A percentile compares a stretch with the other conserved stretches of the same genome.
These are phyloP conservation scores for Zizania palustris DNA, from an alignment of 202 grass and related monocot species.

Conservation along the genomic window DNA sequence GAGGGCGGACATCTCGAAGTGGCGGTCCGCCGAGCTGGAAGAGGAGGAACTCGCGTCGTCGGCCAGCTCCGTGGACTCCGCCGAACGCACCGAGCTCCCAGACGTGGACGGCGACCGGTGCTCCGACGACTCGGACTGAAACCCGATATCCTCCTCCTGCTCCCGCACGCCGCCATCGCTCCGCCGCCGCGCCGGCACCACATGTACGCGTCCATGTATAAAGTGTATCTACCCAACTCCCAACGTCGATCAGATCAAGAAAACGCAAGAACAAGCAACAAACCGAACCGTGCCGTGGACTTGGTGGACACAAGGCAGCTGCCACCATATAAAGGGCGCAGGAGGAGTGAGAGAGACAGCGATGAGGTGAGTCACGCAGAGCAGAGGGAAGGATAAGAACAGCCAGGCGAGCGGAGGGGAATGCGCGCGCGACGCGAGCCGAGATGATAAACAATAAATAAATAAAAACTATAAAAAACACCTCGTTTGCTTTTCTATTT, in stretches of 20 bases:
- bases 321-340: slow-evolving; percentile 32
- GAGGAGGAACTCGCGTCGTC: slow-evolving; percentile 68
- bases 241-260: not conserved
- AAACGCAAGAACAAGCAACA: not conserved
- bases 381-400: slow-evolving; percentile 29
- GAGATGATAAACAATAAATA: not conserved
- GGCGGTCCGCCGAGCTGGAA: slow-evolving; percentile 28
- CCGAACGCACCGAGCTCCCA: slow-evolving; percentile 27
- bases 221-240: not conserved
- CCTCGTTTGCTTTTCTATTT: not conserved
- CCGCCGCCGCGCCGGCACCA: not conserved
- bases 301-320: not conserved
- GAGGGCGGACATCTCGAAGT: slow-evolving; percentile 82
- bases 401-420: not conserved
- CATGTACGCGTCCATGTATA: slow-evolving; percentile 30
- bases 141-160: slow-evolving; percentile 68
- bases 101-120: not conserved
- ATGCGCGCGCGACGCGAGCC: not conserved
- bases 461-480: not conserved
- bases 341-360: not conserved
- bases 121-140: slow-evolving; percentile 49
- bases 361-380: not conserved
- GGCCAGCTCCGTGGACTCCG: slow-evolving; percentile 41
- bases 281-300: not conserved
- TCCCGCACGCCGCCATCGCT: slow-evolving; percentile 36